Conservation (phyloP, 148 eudicot species). For the Vaccinium darrowii region DNA sequence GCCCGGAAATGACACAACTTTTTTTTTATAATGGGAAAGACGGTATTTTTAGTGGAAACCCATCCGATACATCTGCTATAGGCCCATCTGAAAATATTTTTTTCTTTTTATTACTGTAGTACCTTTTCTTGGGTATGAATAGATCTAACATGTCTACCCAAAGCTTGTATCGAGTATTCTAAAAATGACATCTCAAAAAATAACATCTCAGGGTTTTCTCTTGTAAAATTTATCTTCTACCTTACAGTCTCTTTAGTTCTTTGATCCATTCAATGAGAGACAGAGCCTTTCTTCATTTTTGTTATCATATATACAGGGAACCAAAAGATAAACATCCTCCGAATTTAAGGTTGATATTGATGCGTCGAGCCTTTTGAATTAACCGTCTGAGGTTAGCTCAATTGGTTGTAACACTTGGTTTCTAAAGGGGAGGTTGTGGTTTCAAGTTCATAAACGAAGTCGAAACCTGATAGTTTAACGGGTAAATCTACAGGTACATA, state of each 20-base stretch:
- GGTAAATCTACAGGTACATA: no score
- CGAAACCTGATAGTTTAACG: neutral
- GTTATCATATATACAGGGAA: neutral
- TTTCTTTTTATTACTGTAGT: neutral
- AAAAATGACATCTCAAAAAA: neutral
- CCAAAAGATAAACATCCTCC: neutral
- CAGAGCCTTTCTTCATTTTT: neutral
- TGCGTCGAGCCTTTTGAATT: neutral
- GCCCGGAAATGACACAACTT: no score
- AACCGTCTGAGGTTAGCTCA: neutral
- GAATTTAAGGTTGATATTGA: neutral
- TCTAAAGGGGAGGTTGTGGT: neutral
- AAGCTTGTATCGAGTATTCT: neutral
- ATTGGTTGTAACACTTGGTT: neutral
- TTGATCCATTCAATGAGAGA: neutral
- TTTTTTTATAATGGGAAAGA: no score
- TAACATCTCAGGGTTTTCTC: neutral
- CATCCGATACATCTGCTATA: no score
- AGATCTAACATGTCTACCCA: neutral
- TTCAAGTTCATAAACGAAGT: neutral
- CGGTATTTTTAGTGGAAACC: no score
- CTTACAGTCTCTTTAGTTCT: neutral
- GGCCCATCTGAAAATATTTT: no score
- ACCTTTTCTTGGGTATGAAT: neutral
- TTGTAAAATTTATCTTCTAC: neutral